Percentiles rank a stretch among this genome's conserved stretches.
These are phyloP conservation scores for Cryptococcus deneoformans DNA, from an alignment of 1,284 basidiomycete genomes.

Conservation along the genomic window DNA sequence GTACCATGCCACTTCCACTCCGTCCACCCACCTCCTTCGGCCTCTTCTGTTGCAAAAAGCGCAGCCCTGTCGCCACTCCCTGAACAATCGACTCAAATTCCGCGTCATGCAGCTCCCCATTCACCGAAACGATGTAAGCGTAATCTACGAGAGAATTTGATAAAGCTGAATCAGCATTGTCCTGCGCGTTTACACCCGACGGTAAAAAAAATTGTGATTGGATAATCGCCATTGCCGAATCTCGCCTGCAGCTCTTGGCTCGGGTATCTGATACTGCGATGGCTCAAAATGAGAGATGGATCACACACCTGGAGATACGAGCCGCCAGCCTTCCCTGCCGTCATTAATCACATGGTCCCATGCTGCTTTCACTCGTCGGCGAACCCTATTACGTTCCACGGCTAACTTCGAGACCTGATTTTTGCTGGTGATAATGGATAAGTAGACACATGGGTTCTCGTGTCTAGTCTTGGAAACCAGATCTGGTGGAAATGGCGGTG, in stretches of 20 bases:
- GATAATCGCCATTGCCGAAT: neutral
- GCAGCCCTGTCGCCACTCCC: too few species aligned
- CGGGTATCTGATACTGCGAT: neutral
- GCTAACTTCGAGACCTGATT: slow-evolving; percentile 16
- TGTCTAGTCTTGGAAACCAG: neutral
- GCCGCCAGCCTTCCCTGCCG: neutral
- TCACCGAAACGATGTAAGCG: too few species aligned
- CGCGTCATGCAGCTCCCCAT: too few species aligned
- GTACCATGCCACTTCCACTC: too few species aligned
- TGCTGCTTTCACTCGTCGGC: slow-evolving; percentile 15
- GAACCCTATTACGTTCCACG: slow-evolving; percentile 17
- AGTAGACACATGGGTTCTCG: slow-evolving; percentile 6
- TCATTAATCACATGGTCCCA: slow-evolving; percentile 12
- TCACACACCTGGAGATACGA: slow-evolving; percentile 1
- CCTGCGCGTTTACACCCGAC: neutral
- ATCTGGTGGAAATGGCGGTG: slow-evolving; percentile 11
- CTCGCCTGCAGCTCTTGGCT: neutral
- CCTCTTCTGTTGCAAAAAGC: too few species aligned
- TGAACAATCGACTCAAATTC: too few species aligned
- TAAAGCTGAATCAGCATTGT: too few species aligned
- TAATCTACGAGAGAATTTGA: too few species aligned
- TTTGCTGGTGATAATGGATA: slow-evolving; percentile 10
- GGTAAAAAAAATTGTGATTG: neutral
- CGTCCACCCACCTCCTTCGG: too few species aligned
- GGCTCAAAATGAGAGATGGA: neutral